A percentile compares a stretch with the other conserved stretches of the same genome.
phyloP scores from a whole-genome alignment of 1,139 yeast genomes.

The Yamadazyma taylorii region DNA sequence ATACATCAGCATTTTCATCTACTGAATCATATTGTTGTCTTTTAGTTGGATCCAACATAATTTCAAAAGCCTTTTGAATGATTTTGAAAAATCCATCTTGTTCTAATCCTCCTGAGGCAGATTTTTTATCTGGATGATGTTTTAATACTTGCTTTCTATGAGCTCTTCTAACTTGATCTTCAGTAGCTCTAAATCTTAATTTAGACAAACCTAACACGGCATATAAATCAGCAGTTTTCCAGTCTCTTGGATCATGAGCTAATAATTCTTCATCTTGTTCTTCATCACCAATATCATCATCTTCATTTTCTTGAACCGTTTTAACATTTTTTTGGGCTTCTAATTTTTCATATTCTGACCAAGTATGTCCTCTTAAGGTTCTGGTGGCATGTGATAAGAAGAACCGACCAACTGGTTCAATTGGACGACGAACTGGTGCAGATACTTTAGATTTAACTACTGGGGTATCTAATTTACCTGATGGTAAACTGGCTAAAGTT shows the following conservation, averaged over 20 bases:
- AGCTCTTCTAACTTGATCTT: constrained; percentile 92
- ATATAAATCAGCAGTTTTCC: constrained; percentile 96
- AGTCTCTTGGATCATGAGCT: constrained; percentile 92
- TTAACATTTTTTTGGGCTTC: constrained; percentile 91
- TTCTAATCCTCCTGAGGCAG: constrained; percentile 78
- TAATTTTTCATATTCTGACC: constrained; percentile 94
- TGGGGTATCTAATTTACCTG: constrained; percentile 51
- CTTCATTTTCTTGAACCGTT: constrained; percentile 64
- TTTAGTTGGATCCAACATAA: constrained; percentile 79
- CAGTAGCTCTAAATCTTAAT: constrained; percentile 88
- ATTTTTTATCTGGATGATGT: constrained; percentile 98
- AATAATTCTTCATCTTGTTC: constrained; percentile 82
- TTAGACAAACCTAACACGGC: constrained; percentile 94
- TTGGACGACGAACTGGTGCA: constrained; percentile 76
- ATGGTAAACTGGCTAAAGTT: constrained; percentile 41
- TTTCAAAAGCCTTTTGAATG: constrained; percentile 94
- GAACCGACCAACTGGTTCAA: constrained; percentile 96
- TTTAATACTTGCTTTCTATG: constrained; percentile 95
- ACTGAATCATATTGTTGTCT: constrained; percentile 96
- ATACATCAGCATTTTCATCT: constrained; percentile 82
- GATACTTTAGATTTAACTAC: constrained; percentile 54
- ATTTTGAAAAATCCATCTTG: constrained; percentile 98
- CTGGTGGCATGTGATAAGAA: constrained; percentile 97
- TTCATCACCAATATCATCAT: constrained; percentile 73
- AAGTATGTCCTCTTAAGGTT: constrained; percentile 93